Conservation (phyloP, 2,329 filamentous ascomycete genomes). For the Aspergillus tamarii region DNA sequence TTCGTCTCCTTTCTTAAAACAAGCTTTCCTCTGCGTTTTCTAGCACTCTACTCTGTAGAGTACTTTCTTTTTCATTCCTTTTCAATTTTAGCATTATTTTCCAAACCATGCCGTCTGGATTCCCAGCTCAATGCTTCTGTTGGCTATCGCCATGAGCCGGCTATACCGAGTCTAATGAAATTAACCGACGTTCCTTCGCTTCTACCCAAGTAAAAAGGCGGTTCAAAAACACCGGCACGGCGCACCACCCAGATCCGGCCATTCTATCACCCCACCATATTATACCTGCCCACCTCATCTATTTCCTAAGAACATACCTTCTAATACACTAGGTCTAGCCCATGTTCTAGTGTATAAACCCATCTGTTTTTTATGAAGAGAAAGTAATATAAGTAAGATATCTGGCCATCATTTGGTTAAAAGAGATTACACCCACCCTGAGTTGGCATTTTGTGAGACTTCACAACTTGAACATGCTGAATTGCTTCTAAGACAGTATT, state of each 20-base stretch:
- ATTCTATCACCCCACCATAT: background rate
- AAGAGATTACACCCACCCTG: background rate
- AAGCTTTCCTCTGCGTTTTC: background rate
- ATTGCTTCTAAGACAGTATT: too few relatives aligned
- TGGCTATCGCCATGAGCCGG: background rate
- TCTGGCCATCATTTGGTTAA: background rate
- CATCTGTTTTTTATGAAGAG: background rate
- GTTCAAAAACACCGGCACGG: background rate
- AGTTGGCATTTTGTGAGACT: too few relatives aligned
- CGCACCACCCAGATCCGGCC: background rate
- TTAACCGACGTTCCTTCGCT: background rate
- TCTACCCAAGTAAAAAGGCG: background rate
- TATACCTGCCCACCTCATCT: background rate
- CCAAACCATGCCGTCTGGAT: too few relatives aligned
- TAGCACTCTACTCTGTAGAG: background rate
- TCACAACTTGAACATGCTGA: background rate
- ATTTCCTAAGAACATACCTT: background rate
- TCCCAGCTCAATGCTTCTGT: background rate
- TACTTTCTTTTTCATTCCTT: background rate
- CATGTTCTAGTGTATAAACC: too few relatives aligned
- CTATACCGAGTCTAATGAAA: background rate
- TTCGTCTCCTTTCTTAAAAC: background rate
- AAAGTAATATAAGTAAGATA: background rate
- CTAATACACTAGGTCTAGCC: too few relatives aligned
- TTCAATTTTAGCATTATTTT: too few relatives aligned